phyloP scores from a whole-genome alignment of 208 protist species.

The Trypanosomatidae sp. region DNA sequence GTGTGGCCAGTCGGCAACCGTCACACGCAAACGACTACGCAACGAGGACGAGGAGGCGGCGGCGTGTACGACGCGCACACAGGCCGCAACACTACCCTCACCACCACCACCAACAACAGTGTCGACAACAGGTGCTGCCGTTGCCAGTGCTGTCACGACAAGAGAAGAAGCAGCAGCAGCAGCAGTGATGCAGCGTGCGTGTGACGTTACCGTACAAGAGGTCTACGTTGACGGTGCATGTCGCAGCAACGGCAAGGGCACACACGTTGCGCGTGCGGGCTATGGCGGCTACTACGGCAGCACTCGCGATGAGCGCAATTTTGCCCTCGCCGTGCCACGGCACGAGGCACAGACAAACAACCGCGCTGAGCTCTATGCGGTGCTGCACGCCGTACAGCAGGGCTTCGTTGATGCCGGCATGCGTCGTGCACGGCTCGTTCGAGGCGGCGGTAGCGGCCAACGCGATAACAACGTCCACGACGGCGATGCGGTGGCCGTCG shows the following conservation, averaged over 20 bases:
- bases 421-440: not conserved
- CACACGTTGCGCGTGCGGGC: slow-evolving; percentile 25
- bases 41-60: too few relatives aligned
- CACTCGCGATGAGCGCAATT: slow-evolving; percentile 42
- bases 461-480: too few relatives aligned
- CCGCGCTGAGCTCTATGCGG: slow-evolving; percentile 56
- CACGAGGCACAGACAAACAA: slow-evolving; percentile 76
- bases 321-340: slow-evolving; percentile 29
- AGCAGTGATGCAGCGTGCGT: too few relatives aligned
- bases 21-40: too few relatives aligned
- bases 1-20: too few relatives aligned
- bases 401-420: slow-evolving; percentile 17
- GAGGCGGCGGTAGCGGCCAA: too few relatives aligned
- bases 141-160: too few relatives aligned
- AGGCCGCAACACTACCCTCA: too few relatives aligned
- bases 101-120: too few relatives aligned
- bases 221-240: slow-evolving; percentile 83
- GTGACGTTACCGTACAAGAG: slow-evolving; percentile 3
- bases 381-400: slow-evolving; percentile 59
- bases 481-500: not conserved
- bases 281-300: slow-evolving; percentile 74
- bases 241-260: slow-evolving; percentile 36
- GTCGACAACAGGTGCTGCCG: too few relatives aligned
- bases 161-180: too few relatives aligned
- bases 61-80: too few relatives aligned